These are phyloP conservation scores for Mycena metata DNA, from an alignment of 768 basidiomycete genomes.

Conservation along the genomic window DNA sequence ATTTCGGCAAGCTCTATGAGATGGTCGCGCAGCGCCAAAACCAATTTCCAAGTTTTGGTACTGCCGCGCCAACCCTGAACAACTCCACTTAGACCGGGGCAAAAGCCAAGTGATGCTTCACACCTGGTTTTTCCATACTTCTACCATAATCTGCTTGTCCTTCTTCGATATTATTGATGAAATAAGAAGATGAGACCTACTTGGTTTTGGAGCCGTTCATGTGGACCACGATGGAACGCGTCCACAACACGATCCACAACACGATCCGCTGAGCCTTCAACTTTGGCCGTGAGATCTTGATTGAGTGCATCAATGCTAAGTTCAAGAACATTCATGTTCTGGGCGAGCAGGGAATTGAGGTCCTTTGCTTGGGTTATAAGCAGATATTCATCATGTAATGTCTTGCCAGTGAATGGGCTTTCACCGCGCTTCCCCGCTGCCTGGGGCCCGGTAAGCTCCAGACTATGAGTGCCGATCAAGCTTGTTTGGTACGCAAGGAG, in stretches of 20 bases:
- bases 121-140: slow-evolving; percentile 30
- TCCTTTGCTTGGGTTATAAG: no score
- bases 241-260: slow-evolving; percentile 32
- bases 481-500: no score
- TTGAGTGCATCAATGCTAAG: no score
- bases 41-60: neutral
- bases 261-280: neutral
- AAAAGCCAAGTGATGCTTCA: neutral
- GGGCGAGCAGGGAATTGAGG: no score
- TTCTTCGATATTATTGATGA: neutral
- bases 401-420: no score
- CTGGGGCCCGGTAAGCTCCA: no score
- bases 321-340: neutral
- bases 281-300: slow-evolving; percentile 35
- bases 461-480: no score
- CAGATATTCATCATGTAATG: no score
- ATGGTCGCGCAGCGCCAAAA: slow-evolving; percentile 7
- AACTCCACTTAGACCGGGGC: neutral
- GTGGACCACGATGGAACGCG: slow-evolving; percentile 39
- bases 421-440: no score
- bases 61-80: slow-evolving; percentile 1
- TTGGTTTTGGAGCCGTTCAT: slow-evolving; percentile 40
- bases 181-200: slow-evolving; percentile 11
- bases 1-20: neutral
- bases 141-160: slow-evolving; percentile 31